Base-by-base conservation (phyloP, 2,329 filamentous ascomycete species). In the Xylariales sp. region DNA sequence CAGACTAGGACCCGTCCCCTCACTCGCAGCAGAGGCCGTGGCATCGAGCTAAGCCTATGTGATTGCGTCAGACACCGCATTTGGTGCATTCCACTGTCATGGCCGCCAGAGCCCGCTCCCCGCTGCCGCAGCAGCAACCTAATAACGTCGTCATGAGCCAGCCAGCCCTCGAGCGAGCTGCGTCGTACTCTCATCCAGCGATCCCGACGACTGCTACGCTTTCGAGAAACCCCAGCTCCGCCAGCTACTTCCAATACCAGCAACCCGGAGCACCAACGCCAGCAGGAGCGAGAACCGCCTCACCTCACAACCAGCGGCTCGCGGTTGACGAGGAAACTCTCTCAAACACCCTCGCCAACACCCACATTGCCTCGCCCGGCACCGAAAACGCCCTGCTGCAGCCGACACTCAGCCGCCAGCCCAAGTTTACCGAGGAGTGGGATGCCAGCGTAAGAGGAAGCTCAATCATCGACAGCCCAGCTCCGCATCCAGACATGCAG, bases 401-500 rank as follows among this genome's bases (percentile, higher is more conserved):
- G 33, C 30, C 33, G 21, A n/a, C n/a, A n/a, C 34, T 44, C n/a
- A 48, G 40, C 47, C 56, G 43, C 24, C 56, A 58, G 31, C 70
- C 78, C 44, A 76, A 70, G 49, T 84, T 85, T 52, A 80, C 75
- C 49, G 82, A 88, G 57, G 78, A 84, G 65, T 86, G 83, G 72
- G 81, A 85, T 62, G 78, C 77, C 35, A 79, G 73, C 51, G 79
- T 78, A 51, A 76, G 81, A 45, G 82, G 80, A 32, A 77, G 76
- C 50, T 85, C 81, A 25, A 70, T 85, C 41, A 54, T 81, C 43
- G 75, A 79, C 52, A 56, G 40, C 46, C 23, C 49, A 32, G 41
- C 48, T 18, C 48, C 51, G 21, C 43, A 46, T 15, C 37, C 42
- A 7, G 29, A 24, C 20, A 70, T 83, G 62, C 74, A 82, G 58